Evolutionary conservation across 2,329 filamentous ascomycete genomes (phyloP).

Genomic region (Metarhizium brunneum): DNA sequence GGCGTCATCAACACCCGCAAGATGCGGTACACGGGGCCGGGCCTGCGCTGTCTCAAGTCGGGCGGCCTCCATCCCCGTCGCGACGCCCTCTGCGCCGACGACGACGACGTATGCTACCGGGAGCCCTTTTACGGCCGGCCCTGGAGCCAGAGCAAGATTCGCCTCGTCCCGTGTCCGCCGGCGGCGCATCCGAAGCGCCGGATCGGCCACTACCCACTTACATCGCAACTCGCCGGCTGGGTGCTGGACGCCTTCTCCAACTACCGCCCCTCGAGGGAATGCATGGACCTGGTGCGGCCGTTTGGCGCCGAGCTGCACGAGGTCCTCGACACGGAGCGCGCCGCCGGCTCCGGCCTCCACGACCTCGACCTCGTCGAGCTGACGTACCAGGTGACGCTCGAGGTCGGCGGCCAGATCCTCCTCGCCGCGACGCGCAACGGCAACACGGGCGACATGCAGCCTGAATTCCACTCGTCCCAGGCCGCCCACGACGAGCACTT

Average conservation of each 20-base stretch:
- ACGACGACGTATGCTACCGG: not conserved
- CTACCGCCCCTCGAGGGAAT: not conserved
- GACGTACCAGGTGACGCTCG: constrained; percentile 1
- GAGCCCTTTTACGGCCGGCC: not conserved
- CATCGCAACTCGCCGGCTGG: constrained; percentile 3
- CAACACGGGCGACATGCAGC: not conserved
- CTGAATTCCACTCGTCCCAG: not conserved
- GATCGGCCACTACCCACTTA: constrained; percentile 3
- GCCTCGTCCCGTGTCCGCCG: not conserved
- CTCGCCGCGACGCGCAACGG: constrained; percentile 1
- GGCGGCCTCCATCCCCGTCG: not conserved
- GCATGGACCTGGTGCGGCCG: not conserved
- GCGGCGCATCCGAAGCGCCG: not conserved
- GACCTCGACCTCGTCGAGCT: constrained; percentile 4
- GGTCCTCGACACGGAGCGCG: not conserved
- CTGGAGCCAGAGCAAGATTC: not conserved
- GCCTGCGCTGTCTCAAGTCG: not conserved
- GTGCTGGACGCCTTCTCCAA: not conserved
- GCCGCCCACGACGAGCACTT: constrained; percentile 5
- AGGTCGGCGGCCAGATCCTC: constrained; percentile 3
- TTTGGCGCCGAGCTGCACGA: constrained; percentile 2
- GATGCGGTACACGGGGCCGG: constrained; percentile 1
- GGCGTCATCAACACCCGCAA: constrained; percentile 1
- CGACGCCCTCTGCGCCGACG: not conserved
- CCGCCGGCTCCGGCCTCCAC: not conserved